phyloP scores from a whole-genome alignment of 805 yeast genomes.

The Sugiyamaella mastotermitis region DNA sequence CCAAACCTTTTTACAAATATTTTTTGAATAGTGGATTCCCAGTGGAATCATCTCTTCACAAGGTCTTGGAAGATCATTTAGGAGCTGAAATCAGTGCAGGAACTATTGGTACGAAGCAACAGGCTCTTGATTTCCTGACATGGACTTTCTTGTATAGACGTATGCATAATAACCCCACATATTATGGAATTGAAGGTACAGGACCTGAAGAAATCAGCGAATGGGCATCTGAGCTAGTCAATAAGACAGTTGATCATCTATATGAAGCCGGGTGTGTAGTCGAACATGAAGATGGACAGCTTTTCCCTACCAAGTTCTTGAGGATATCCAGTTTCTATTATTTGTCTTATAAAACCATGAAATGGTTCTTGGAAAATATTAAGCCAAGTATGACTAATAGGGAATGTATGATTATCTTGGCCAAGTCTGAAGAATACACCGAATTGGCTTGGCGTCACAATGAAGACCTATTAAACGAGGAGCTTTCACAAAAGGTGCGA shows the following conservation, averaged over 20 bases:
- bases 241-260: slow-evolving; percentile 59
- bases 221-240: slow-evolving; percentile 49
- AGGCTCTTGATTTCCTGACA: slow-evolving; percentile 67
- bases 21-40: slow-evolving; percentile 77
- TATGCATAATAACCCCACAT: slow-evolving; percentile 72
- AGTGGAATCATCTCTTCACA: slow-evolving; percentile 73
- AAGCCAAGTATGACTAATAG: slow-evolving; percentile 43
- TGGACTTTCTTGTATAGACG: slow-evolving; percentile 74
- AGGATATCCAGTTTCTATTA: slow-evolving; percentile 87
- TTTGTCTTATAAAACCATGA: slow-evolving; percentile 81
- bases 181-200: slow-evolving; percentile 61
- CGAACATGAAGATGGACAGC: slow-evolving; percentile 28
- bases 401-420: slow-evolving; percentile 55
- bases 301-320: slow-evolving; percentile 68
- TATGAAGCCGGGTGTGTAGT: slow-evolving; percentile 66
- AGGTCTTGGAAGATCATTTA: slow-evolving; percentile 68
- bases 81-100: slow-evolving; percentile 78
- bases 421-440: slow-evolving; percentile 73
- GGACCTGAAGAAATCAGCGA: slow-evolving; percentile 32
- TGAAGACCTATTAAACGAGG: slow-evolving; percentile 80
- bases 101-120: slow-evolving; percentile 55
- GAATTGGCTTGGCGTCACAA: slow-evolving; percentile 89
- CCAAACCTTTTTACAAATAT: slow-evolving; percentile 70
- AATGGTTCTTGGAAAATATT: slow-evolving; percentile 56
- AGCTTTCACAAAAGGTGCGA: slow-evolving; percentile 63